phyloP scores from a whole-genome alignment of 1,139 yeast genomes.

The Lodderomyces oxycetoniae region DNA sequence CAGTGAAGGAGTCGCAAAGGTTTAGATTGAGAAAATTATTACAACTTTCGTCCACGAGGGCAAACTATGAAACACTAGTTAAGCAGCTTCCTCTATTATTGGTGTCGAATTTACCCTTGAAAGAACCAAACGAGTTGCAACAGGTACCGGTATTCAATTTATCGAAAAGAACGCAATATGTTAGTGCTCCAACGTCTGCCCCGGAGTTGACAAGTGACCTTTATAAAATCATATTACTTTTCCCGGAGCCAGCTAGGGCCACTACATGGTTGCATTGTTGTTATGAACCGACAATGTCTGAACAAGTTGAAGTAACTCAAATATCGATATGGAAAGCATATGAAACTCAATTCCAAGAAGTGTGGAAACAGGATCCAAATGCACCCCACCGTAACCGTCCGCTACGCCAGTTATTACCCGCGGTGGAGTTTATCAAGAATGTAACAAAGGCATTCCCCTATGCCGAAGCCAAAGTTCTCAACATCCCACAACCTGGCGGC shows the following conservation, averaged over 20 bases:
- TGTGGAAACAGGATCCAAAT: constrained; percentile 20
- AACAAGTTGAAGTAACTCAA: constrained; percentile 83
- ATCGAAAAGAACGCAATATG: constrained; percentile 31
- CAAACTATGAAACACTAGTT: constrained; percentile 46
- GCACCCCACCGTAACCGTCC: constrained; percentile 1
- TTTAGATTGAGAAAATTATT: constrained; percentile 31
- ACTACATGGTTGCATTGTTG: constrained; percentile 94
- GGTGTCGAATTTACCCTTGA: constrained; percentile 29
- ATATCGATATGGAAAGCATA: constrained; percentile 94
- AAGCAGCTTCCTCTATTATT: constrained; percentile 62
- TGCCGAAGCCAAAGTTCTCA: constrained; percentile 89
- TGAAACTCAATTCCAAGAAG: constrained; percentile 69
- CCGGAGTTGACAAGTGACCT: constrained; percentile 59
- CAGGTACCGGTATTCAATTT: constrained; percentile 23
- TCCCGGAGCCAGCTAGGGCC: constrained; percentile 88
- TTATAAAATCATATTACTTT: constrained; percentile 53
- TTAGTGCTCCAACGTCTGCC: constrained; percentile 51
- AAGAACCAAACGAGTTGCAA: constrained; percentile 18
- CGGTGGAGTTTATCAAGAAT: constrained; percentile 93
- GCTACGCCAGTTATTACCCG: constrained; percentile 70
- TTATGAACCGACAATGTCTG: constrained; percentile 57
- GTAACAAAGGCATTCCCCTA: constrained; percentile 88
- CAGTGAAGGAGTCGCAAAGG: constrained; percentile 31
- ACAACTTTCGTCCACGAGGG: constrained; percentile 24
- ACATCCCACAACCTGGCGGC: constrained; percentile 46